Percentiles rank a stretch among this genome's conserved stretches.
Conservation (phyloP, 805 yeast genomes). For the Candida pini region DNA sequence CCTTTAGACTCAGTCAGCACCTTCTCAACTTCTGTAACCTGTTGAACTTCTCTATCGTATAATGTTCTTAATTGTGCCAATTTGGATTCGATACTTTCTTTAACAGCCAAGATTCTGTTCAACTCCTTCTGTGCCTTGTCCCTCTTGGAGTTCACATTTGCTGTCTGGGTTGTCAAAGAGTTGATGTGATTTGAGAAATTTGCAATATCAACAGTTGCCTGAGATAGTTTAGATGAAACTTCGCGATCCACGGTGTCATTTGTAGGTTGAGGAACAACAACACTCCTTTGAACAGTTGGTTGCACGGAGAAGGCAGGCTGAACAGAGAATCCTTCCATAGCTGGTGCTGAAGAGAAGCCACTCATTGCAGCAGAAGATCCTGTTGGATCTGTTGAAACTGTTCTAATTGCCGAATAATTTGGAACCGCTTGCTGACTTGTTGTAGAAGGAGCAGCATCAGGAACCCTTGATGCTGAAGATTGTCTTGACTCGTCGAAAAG, state of each 20-base stretch:
- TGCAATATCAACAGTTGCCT: conserved; percentile 81
- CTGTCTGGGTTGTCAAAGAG: conserved; percentile 71
- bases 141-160: conserved; percentile 63
- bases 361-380: conserved; percentile 13
- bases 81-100: conserved; percentile 69
- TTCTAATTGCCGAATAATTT: conserved; percentile 45
- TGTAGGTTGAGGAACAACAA: conserved; percentile 2
- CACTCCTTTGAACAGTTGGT: conserved; percentile 1
- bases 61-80: conserved; percentile 58
- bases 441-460: conserved; percentile 5
- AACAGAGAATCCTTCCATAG: conserved; percentile 5
- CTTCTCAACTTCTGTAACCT: conserved; percentile 66
- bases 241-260: conserved; percentile 31
- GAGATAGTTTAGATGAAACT: conserved; percentile 63
- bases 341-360: background rate
- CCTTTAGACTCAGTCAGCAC: conserved; percentile 51
- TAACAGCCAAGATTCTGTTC: conserved; percentile 56
- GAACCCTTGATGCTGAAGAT: no score
- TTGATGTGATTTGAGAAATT: conserved; percentile 80
- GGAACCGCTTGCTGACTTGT: conserved; percentile 16
- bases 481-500: conserved; percentile 20
- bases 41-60: conserved; percentile 74
- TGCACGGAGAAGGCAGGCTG: conserved; percentile 11
- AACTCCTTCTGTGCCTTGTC: conserved; percentile 73
- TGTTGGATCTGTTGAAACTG: conserved; percentile 12